Conservation (phyloP, 2,329 filamentous ascomycete species). For the Chaetomium strumarium region DNA sequence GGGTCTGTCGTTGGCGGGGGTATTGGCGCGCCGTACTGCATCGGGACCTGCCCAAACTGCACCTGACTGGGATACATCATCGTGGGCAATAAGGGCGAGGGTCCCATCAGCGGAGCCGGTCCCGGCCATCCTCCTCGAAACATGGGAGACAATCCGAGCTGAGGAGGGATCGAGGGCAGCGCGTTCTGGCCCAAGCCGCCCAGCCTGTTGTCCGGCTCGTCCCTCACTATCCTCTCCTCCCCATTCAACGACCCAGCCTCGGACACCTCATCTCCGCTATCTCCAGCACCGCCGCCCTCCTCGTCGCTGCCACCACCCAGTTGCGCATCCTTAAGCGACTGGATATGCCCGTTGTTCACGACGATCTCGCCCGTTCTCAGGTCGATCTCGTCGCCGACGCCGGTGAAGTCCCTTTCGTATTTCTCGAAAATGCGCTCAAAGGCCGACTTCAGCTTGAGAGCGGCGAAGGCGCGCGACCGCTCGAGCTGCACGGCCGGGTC, state of each 20-base stretch:
- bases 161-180: neutral
- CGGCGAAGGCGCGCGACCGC: constrained; percentile 58
- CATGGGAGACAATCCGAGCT: neutral
- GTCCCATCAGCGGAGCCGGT: neutral
- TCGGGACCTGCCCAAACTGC: constrained; percentile 5
- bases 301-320: constrained; percentile 15
- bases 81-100: neutral
- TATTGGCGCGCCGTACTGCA: constrained; percentile 10
- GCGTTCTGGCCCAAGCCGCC: neutral
- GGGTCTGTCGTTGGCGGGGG: constrained; percentile 28
- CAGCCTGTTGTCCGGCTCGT: constrained; percentile 6
- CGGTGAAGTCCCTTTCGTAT: constrained; percentile 76
- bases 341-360: constrained; percentile 85
- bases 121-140: constrained; percentile 7
- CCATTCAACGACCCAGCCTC: constrained; percentile 27
- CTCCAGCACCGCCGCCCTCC: constrained; percentile 10
- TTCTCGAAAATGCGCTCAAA: constrained; percentile 89
- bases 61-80: constrained; percentile 15
- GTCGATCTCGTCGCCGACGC: constrained; percentile 85
- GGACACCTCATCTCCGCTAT: neutral
- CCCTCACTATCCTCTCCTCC: constrained; percentile 25
- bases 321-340: constrained; percentile 37
- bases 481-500: constrained; percentile 54
- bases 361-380: constrained; percentile 72
- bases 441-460: constrained; percentile 68